phyloP scores from a whole-genome alignment of 2,329 filamentous ascomycete genomes.

The Sporothrix pallida region DNA sequence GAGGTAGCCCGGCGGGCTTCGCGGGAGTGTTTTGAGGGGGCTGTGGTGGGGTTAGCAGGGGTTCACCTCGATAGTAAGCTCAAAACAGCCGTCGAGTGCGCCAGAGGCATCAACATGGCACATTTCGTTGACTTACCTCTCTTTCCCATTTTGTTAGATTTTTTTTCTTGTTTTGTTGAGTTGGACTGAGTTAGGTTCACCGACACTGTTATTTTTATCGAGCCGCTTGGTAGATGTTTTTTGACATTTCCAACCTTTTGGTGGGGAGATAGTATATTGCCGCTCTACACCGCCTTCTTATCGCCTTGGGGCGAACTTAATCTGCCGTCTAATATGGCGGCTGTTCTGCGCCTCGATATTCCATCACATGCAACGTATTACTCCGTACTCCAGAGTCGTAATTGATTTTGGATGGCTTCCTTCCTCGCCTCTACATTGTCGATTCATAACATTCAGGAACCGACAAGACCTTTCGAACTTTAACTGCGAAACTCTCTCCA shows the following conservation, averaged over 20 bases:
- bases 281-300: constrained; percentile 33
- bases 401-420: neutral
- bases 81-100: neutral
- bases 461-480: neutral
- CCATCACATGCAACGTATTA: constrained; percentile 33
- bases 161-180: neutral
- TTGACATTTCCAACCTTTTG: constrained; percentile 30
- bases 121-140: constrained; percentile 29
- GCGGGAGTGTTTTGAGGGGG: constrained; percentile 71
- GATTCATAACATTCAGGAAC: neutral
- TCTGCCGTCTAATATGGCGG: neutral
- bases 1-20: constrained; percentile 75
- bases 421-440: neutral
- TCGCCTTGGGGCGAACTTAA: neutral
- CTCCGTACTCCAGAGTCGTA: neutral
- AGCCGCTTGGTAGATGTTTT: neutral
- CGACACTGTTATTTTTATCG: constrained; percentile 15
- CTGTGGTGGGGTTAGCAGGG: constrained; percentile 47
- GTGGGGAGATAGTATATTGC: constrained; percentile 30
- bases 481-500: neutral
- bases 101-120: neutral
- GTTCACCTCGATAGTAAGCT: neutral
- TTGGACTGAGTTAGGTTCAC: constrained; percentile 1
- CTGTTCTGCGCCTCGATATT: neutral
- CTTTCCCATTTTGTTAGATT: constrained; percentile 35